Evolutionary conservation across 2,329 filamentous ascomycete species (phyloP).

Genomic region (Botryotinia globosa): DNA sequence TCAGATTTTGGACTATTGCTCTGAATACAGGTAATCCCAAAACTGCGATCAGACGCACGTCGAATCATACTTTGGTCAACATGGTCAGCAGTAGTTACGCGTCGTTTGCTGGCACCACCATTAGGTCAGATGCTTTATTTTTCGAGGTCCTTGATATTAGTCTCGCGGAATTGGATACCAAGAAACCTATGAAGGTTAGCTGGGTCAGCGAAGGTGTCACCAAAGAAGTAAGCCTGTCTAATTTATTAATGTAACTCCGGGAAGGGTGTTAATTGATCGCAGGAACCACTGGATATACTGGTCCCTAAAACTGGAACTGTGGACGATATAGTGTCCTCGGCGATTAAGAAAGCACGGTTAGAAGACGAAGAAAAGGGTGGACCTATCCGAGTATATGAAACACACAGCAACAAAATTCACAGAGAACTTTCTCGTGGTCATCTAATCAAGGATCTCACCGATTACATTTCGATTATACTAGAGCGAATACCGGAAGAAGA

Average conservation of each 20-base stretch:
- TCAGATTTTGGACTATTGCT: conserved; percentile 89
- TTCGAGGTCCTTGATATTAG: conserved; percentile 96
- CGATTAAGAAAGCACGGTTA: conserved; percentile 79
- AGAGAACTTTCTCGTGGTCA: conserved; percentile 70
- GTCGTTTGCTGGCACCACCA: conserved; percentile 65
- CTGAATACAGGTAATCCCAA: conserved; percentile 74
- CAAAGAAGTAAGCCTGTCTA: conserved; percentile 68
- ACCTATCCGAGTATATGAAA: conserved; percentile 78
- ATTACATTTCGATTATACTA: conserved; percentile 78
- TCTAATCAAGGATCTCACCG: conserved; percentile 76
- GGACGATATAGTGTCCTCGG: conserved; percentile 69
- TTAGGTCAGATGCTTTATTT: conserved; percentile 75
- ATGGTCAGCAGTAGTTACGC: conserved; percentile 77
- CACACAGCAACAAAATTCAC: conserved; percentile 77
- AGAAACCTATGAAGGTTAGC: conserved; percentile 79
- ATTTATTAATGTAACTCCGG: conserved; percentile 17
- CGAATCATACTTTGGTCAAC: conserved; percentile 63
- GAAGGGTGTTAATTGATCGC: conserved; percentile 28
- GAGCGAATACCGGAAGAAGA: conserved; percentile 77
- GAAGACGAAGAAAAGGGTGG: conserved; percentile 68
- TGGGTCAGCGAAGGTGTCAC: conserved; percentile 87
- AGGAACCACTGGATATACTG: conserved; percentile 78
- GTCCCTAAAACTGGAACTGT: conserved; percentile 84
- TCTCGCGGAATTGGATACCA: conserved; percentile 86
- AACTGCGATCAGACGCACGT: conserved; percentile 69